Evolutionary conservation across 495 filamentous ascomycete genomes (phyloP), one percentile per base, ranked within the genome.

Genomic region (Penicilliopsis zonata): DNA sequence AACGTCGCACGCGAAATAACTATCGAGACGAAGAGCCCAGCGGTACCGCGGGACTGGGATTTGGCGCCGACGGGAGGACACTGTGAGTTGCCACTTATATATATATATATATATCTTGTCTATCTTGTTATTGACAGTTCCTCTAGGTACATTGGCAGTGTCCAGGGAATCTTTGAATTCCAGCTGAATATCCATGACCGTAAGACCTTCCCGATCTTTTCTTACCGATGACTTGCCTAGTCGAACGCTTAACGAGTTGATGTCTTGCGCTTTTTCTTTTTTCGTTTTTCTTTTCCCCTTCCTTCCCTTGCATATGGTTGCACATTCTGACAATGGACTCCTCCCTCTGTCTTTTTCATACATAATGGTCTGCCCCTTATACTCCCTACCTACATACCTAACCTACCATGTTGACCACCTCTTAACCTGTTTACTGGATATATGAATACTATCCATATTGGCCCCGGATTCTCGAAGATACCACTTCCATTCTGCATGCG

Each of bases 91-190:
- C 25, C 25, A 23, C 21, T 23, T 23, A 23, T 23, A 23, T n/a
- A 6, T 6, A 10, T 6, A 6, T 23, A 10, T 23, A 23, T 6
- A 23, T 10, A 23, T 23, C 6, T 10, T 23, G 21, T 6, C n/a
- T n/a, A n/a, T n/a, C n/a, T n/a, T 18, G 17, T 15, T 22, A 35
- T 33, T 56, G 17, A 32, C 31, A 33, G 18, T n/a, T 33, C 22
- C 13, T 18, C 10, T 35, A 84, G 82, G 37, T 85, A 76, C 41
- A 64, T 82, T 43, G 82, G 69, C n/a, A 80, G 79, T 3, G 65
- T 81, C 33, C 67, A 79, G 30, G 82, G 82, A 13, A 79, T 87
- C 12, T 78, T 81, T 37, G 77, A 86, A 52, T 81, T 75, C 38
- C 65, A 66, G 14, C 60, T 86, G 34, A 79, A 87, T 44, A 46